Evolutionary conservation across 208 protist species (phyloP), one percentile per base, ranked within the genome.

Genomic region (Leishmania aethiopica): DNA sequence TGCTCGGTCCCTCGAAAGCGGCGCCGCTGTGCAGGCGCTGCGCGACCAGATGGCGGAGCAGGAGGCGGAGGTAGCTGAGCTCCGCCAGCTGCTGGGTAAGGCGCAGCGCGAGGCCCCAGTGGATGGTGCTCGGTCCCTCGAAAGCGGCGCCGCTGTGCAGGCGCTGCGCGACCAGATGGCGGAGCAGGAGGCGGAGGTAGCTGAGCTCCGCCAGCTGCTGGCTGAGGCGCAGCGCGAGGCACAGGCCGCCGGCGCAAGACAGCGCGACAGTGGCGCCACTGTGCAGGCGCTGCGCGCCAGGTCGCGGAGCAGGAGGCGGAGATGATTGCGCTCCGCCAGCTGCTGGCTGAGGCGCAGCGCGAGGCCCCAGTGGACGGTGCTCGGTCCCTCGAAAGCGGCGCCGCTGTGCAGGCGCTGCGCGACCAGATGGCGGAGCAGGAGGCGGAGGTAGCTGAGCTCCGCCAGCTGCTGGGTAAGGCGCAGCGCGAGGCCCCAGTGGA

Each of bases 41-140:
- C 42, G 42, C 37, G 37, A 40, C 37, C 51, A 73, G 71, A 35
- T 78, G 60, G 53, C 53, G 60, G 79, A 77, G 79, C 72, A 70
- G 28, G 76, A 13, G 42, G 76, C 28, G 57, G 51, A 80, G 17
- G 62, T 73, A 3, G 32, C 49, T 11, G 19, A 25, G 4, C 66
- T 80, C n/a, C 37, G 73, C 42, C 6, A 42, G 55, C 60, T 42
- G 32, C 42, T 71, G 3, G 66, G 35, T 32, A 40, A 62, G 25
- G 53, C 53, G 28, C 51, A 75, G 42, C 22, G 45, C 28, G 53
- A 55, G 10, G 1, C 37, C 37, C 37, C 37, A 40, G 37, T 40
- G 1, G 37, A 40, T 1, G 37, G 1, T 40, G 37, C 37, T 40
- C 0, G 37, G 37, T 2, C 37, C 37, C 1, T 40, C 37, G 37